Evolutionary conservation across 495 filamentous ascomycete genomes (phyloP), one percentile per base, ranked within the genome.

Genomic region (Elasticomyces elasticus): DNA sequence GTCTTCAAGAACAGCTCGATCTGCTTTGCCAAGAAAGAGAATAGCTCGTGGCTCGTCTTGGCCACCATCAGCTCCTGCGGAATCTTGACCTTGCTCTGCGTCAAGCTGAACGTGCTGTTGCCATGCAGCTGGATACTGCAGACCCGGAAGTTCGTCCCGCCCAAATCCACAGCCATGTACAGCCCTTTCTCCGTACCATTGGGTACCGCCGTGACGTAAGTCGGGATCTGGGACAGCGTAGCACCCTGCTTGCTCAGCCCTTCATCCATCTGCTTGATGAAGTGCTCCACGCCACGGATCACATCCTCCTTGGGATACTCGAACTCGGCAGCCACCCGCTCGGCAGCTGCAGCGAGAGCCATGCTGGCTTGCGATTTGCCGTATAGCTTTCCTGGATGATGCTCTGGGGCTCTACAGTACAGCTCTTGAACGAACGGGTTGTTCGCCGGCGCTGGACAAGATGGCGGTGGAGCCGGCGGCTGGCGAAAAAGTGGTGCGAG

Each of bases 101-200:
- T 89, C 58, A 97, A 79, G 64, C 79, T 84, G 76, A 95, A 97
- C 30, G 87, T 97, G 52, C 80, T 85, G 69, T 97, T 86, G 60
- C 92, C 92, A 63, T 94, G 86, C 33, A 98, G 73, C 50, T 89
- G 76, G 62, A 98, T 84, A 5, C 89, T 95, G 72, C 92, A 98
- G 61, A 98, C 94, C 56, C 92, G 85, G 72, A 97, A 95, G 69
- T 98, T 98, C 56, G 92, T 98, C 60, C 92, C 92, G 46, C 92
- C 92, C 17, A 98, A 79, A 61, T 98, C 92, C 40, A 98, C 92
- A 20, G 94, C 92, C 69, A 98, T 79, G 68, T 95, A 97, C 17
- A 96, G 73, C 24, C 92, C 92, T 89, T 95, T 94, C 65, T 98
- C 92, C 1, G 90, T 95, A 58, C 92, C 92, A 79, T 97, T 95